Evolutionary conservation across 495 filamentous ascomycete genomes (phyloP).

Genomic region (Achaetomiella virescens): DNA sequence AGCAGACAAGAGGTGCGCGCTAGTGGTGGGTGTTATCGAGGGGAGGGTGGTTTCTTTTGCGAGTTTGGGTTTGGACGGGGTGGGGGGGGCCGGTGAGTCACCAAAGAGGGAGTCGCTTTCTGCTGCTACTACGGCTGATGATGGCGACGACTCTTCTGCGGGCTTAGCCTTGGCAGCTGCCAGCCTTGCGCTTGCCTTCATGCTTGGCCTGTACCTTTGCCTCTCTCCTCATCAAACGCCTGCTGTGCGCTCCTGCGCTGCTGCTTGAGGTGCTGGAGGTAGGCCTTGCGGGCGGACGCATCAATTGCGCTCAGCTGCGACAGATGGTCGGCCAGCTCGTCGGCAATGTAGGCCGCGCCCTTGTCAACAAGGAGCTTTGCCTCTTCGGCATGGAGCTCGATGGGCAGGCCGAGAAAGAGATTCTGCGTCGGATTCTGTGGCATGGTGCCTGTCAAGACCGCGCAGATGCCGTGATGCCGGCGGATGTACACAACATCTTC

Average conservation of each 20-base stretch:
- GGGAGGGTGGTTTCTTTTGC: conserved; percentile 15
- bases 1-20: conserved; percentile 25
- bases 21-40: conserved; percentile 22
- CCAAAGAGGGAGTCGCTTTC: conserved; percentile 43
- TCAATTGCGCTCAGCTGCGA: conserved; percentile 52
- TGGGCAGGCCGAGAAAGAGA: conserved; percentile 80
- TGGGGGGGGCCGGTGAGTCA: conserved; percentile 6
- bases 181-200: conserved; percentile 26
- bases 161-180: conserved; percentile 11
- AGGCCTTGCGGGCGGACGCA: conserved; percentile 46
- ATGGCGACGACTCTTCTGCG: conserved; percentile 16
- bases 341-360: conserved; percentile 68
- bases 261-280: conserved; percentile 35
- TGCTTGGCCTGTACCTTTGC: conserved; percentile 29
- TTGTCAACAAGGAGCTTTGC: conserved; percentile 76
- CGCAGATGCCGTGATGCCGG: conserved; percentile 75
- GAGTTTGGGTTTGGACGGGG: not conserved
- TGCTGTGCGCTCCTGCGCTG: conserved; percentile 38
- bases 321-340: conserved; percentile 65
- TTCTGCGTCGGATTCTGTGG: conserved; percentile 93
- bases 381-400: conserved; percentile 90
- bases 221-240: conserved; percentile 34
- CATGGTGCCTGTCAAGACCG: conserved; percentile 78
- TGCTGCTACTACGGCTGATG: conserved; percentile 12
- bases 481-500: conserved; percentile 76